Evolutionary conservation across 2,329 filamentous ascomycete genomes (phyloP), one percentile per base, ranked within the genome.

Genomic region (Lasiodiplodia sp.): DNA sequence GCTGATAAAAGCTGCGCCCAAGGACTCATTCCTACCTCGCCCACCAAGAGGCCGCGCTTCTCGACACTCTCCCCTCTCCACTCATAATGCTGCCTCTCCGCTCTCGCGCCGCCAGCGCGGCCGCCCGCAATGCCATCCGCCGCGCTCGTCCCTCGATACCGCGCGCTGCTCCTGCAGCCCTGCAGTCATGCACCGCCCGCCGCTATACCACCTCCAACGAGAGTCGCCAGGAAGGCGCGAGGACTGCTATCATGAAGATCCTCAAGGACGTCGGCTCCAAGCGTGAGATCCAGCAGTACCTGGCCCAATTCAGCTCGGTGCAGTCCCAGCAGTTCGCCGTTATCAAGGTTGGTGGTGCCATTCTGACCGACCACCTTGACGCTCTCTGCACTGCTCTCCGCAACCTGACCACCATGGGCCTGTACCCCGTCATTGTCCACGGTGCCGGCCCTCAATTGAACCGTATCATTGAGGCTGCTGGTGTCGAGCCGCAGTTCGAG

Each of bases 301-400:
- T 98, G 69, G 96, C 94, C 73, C 94, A 98, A 80, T 99, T 99
- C 86, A 96, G 92, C 74, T 97, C 94, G 40, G 94, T 97, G 71
- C 96, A 94, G 55, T 97, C 94, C 44, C 94, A 98, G 84, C 94
- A 97, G 78, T 99, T 98, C 80, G 95, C 94, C 73, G 95, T 99
- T 60, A 97, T 99, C 82, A 99, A 99, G 85, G 95, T 98, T 68
- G 96, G 95, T 71, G 96, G 95, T 71, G 96, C 95, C 71, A 97
- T 98, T 76, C 87, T 99, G 76, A 97, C 93, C 70, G 94, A 98
- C 78, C 92, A 97, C 81, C 87, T 98, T 68, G 92, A 97, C 79
- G 94, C 94, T 76, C 88, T 99, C 68, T 97, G 93, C 78, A 91
- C 92, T 67, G 94, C 92, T 62, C 86, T 98, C 69, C 91, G 93